These are phyloP conservation scores for Flaveria floridana DNA, from an alignment of 140 eudicot genomes.

Conservation along the genomic window DNA sequence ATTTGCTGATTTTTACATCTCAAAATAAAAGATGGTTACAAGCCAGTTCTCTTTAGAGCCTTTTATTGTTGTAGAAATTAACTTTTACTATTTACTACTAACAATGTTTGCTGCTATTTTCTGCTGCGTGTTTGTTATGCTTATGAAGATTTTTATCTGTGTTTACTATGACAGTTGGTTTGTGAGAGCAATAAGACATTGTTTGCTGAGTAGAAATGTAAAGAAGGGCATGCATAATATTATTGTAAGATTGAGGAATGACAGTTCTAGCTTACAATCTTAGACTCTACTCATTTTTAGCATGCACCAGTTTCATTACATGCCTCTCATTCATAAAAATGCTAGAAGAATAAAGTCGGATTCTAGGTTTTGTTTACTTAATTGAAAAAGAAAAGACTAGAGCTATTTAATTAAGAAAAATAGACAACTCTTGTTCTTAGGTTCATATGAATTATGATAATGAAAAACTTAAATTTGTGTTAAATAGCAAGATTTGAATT, in stretches of 20 bases:
- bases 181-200: conserved; percentile 5
- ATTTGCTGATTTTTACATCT: background rate
- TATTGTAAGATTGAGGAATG: conserved; percentile 13
- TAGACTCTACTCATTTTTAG: background rate
- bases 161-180: conserved; percentile 9
- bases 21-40: background rate
- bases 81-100: background rate
- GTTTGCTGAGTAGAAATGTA: background rate
- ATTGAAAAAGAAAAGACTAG: background rate
- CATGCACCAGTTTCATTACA: background rate
- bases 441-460: background rate
- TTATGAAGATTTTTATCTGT: background rate
- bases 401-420: background rate
- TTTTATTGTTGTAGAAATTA: background rate
- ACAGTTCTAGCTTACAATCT: background rate
- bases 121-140: background rate
- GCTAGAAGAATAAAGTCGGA: background rate
- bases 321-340: background rate
- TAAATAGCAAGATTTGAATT: conserved; percentile 1
- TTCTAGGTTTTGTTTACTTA: background rate
- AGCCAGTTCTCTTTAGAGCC: background rate
- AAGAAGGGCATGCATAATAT: conserved; percentile 11
- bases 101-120: background rate
- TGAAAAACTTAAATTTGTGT: background rate
- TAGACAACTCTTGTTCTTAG: background rate